A percentile compares a stretch with the other conserved stretches of the same genome.
phyloP scores from a whole-genome alignment of 495 filamentous ascomycete species.

The Aspergillus saccharolyticus region DNA sequence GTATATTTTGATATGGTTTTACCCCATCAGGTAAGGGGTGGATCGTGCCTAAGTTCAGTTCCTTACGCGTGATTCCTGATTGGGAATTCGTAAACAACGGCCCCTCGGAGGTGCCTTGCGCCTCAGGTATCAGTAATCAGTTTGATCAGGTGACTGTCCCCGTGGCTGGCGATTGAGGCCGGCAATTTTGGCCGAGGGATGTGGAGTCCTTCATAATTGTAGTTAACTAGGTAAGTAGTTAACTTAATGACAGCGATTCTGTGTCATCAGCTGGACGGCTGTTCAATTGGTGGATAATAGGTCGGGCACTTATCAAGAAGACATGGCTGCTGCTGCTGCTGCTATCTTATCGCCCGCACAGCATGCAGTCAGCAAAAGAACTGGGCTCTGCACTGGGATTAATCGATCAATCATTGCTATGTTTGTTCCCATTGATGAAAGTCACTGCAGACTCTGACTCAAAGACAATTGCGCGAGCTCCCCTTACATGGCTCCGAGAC shows the following conservation, averaged over 20 bases:
- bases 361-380: too few relatives aligned
- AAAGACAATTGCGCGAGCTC: neutral
- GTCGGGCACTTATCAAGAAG: neutral
- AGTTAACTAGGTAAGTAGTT: too few relatives aligned
- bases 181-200: too few relatives aligned
- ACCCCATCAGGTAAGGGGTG: slow-evolving; percentile 7
- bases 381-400: neutral
- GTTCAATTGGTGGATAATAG: neutral
- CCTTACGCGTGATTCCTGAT: slow-evolving; percentile 23
- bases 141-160: slow-evolving; percentile 18
- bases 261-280: neutral
- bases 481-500: neutral
- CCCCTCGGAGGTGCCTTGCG: slow-evolving; percentile 3
- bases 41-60: slow-evolving; percentile 12
- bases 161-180: slow-evolving; percentile 12
- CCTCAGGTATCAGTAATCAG: too few relatives aligned
- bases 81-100: slow-evolving; percentile 26
- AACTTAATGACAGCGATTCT: neutral
- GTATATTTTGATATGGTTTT: slow-evolving; percentile 9
- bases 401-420: too few relatives aligned
- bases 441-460: neutral
- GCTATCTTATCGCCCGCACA: neutral
- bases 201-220: too few relatives aligned
- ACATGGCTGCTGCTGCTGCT: neutral
- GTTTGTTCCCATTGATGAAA: neutral